Evolutionary conservation across 192 early-diverging fungal species (phyloP), one percentile per base, ranked within the genome.

Genomic region (Pilobolus umbonatus): DNA sequence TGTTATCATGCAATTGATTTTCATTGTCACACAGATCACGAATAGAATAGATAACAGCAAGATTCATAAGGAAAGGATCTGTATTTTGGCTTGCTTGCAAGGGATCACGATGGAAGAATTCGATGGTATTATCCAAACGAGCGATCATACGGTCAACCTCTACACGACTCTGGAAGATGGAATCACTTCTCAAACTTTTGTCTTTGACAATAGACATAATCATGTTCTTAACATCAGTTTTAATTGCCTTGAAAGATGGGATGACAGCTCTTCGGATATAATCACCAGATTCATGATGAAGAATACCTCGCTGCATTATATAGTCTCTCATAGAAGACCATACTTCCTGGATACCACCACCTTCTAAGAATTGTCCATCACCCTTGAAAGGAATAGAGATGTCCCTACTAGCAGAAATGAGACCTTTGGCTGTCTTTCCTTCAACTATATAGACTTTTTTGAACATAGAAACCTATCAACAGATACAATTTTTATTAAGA

Each of bases 331-430:
- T 32, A 1, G 61, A 12, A 7, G 48, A 24, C 67, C 67, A 69
- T 8, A 69, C 57, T 21, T 62, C 57, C 26, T 69, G 67, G 25
- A 69, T 53, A 9, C 67, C 67, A 26, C 67, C 67, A 32, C 26
- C n/a, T 28, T 55, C 35, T 21, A 62, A 39, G 26, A 69, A 69
- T 19, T 69, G 61, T 24, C 42, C 31, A 31, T 50, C 17, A 3
- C 34, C 17, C 15, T 44, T 40, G 22, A 63, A 64, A 21, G 67
- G 67, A 5, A 64, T 17, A 11, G n/a, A 21, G 11, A 69, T 32
- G 2, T 38, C 5, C 5, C 26, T 60, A 29, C 38, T 32, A 30
- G 61, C 48, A 19, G 42, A 43, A 2, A 55, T 36, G 51, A 58
- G 64, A 4, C 54, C 57, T 24, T 58, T 54, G n/a, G 61, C 36